Base-by-base conservation (phyloP, 2,329 filamentous ascomycete genomes). In the Xylariaceae sp. region DNA sequence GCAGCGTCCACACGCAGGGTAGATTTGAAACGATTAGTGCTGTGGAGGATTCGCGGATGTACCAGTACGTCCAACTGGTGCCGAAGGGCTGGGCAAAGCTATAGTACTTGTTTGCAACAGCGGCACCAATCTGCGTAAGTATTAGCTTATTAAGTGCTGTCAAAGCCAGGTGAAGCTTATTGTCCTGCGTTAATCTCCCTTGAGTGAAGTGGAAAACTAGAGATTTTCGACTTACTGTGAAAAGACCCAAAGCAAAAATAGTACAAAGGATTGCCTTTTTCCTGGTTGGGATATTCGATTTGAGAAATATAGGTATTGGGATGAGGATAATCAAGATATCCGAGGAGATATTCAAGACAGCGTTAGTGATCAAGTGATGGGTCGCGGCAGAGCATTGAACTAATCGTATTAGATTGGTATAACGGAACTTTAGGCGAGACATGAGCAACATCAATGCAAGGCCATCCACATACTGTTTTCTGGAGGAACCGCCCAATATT, bases 251-350 rank as follows among this genome's bases (percentile, higher is more conserved):
- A 8, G 73, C 70, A 52, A 81, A 79, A 21, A 81, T 71, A 4
- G 65, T 66, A 41, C 72, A 72, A 1, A 86, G 73, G 1, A 83
- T 73, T 0, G 77, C 47, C 67, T 85, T 86, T 62, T 81, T 77
- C 64, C 75, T 80, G 1, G 72, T 33, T 5, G 75, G 70, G 2
- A 86, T 71, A 39, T 77, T 75, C 1, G 83, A 75, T 21, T 74
- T 74, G 9, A 80, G 59, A 21, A 86, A 72, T 21, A 80, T 59
- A 2, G 82, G 82, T 57, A 86, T 73, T 1, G 82, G 81, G 16
- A 86, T 78, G 3, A 75, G 63, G 23, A 86, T 78, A 64, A 87
- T 85, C 70, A 82, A 75, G 2, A 84, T 30, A 58, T 86, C 84
- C 21, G 81, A 84, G 2, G 79, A 77, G 42, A 86, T 79, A 60